Conservation (phyloP, 2,329 filamentous ascomycete genomes). For the Venturia nashicola region DNA sequence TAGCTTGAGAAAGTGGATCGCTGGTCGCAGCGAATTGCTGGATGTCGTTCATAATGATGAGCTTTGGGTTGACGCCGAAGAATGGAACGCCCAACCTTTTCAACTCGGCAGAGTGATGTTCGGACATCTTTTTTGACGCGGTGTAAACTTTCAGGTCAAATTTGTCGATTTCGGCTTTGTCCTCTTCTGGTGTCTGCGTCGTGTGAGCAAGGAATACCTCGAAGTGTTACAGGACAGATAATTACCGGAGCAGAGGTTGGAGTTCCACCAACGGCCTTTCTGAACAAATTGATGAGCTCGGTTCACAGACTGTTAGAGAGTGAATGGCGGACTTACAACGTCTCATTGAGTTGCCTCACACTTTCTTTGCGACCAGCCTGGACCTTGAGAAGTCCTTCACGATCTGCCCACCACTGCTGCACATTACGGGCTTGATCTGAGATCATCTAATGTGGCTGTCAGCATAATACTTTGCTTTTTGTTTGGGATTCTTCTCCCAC, state of each 20-base stretch:
- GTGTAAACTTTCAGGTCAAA: slow-evolving; percentile 53
- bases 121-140: slow-evolving; percentile 46
- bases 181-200: slow-evolving; percentile 31
- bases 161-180: slow-evolving; percentile 41
- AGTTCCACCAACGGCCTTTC: slow-evolving; percentile 15
- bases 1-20: slow-evolving; percentile 16
- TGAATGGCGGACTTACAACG: slow-evolving; percentile 33
- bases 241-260: slow-evolving; percentile 4
- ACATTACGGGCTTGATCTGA: slow-evolving; percentile 51
- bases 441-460: slow-evolving; percentile 37
- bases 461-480: slow-evolving; percentile 17
- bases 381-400: slow-evolving; percentile 38
- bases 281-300: neutral
- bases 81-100: slow-evolving; percentile 48
- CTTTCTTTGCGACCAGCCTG: slow-evolving; percentile 40
- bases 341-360: slow-evolving; percentile 40
- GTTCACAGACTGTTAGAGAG: neutral
- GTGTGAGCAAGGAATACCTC: neutral
- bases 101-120: slow-evolving; percentile 43
- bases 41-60: slow-evolving; percentile 25
- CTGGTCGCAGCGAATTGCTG: slow-evolving; percentile 9
- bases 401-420: slow-evolving; percentile 45
- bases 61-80: slow-evolving; percentile 38
- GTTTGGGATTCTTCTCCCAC: slow-evolving; percentile 22
- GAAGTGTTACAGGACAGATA: slow-evolving; percentile 8